Percentiles rank a stretch among this genome's conserved stretches.
phyloP scores from a whole-genome alignment of 2,329 filamentous ascomycete species.

The Lasiodiplodia sp. region DNA sequence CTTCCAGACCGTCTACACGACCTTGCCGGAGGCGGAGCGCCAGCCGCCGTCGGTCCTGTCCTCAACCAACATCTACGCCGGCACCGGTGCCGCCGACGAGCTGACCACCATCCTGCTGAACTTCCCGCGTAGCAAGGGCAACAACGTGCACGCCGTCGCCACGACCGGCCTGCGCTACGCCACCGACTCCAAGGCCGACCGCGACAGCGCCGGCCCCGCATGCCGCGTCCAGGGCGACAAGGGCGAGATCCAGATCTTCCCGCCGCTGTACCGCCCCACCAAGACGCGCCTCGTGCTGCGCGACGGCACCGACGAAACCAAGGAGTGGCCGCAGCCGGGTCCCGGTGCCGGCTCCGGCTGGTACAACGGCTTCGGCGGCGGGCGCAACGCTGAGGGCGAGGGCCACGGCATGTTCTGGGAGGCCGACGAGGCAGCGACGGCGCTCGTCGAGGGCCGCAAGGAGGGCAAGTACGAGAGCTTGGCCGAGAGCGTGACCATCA shows the following conservation, averaged over 20 bases:
- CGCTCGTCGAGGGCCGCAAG: conserved; percentile 76
- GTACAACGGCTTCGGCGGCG: conserved; percentile 55
- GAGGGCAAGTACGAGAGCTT: conserved; percentile 71
- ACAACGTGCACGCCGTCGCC: conserved; percentile 74
- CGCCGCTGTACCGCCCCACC: conserved; percentile 73
- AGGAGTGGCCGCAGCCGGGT: conserved; percentile 54
- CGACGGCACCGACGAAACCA: conserved; percentile 57
- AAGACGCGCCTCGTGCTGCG: conserved; percentile 68
- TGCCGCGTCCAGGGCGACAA: conserved; percentile 81
- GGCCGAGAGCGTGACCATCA: conserved; percentile 82
- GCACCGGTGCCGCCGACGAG: conserved; percentile 77
- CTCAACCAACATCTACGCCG: conserved; percentile 73
- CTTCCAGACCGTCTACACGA: conserved; percentile 87
- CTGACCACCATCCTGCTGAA: conserved; percentile 77
- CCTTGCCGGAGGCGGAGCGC: conserved; percentile 65
- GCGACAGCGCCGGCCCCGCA: conserved; percentile 66
- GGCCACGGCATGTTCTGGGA: conserved; percentile 92
- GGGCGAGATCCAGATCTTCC: conserved; percentile 82
- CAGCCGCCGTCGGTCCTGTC: conserved; percentile 72
- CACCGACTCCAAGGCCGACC: conserved; percentile 66
- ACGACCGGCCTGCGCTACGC: conserved; percentile 51
- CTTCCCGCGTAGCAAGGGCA: conserved; percentile 67
- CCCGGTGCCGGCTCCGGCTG: conserved; percentile 56
- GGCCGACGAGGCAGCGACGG: conserved; percentile 79
- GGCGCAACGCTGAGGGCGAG: conserved; percentile 58